Evolutionary conservation across 2,329 filamentous ascomycete species (phyloP), one percentile per base, ranked within the genome.

Genomic region (Leptodontidium sp.): DNA sequence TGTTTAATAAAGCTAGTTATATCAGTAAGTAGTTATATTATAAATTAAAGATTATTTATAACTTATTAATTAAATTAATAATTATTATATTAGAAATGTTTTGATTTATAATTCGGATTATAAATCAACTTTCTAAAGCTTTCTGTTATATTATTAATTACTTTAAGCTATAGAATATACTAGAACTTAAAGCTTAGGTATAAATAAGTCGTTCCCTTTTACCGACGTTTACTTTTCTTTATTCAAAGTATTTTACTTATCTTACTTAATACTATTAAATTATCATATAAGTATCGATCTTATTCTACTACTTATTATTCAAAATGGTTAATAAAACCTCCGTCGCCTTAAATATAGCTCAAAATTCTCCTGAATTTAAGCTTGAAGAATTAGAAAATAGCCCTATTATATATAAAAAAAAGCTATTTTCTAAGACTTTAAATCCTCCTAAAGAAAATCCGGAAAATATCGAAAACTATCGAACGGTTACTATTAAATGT

Each of bases 401-500:
- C 47, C 21, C 47, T 50, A 21, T 50, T 50, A 50, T 50, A n/a
- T 50, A 21, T 2, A 21, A 50, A 50, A 50, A 50, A 24, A 50
- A 50, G 47, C 47, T 50, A 50, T 50, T 50, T 50, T 21, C 47
- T 50, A 24, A 21, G 47, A 50, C 5, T 47, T 47, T 47, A 35
- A 35, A 35, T 35, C 32, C 32, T 35, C 32, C 32, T 35, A 35
- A 35, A 35, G 32, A 35, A 35, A 6, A 47, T 47, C 43, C 43
- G 12, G 43, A 47, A 47, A 47, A 47, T 47, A 47, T 47, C 43
- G 43, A 47, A n/a, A 47, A 47, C 17, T 50, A 50, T 50, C 47
- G 47, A 50, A 50, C 21, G 21, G 47, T 50, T 50, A 50, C 47
- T 50, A 50, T 50, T 50, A 50, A 50, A 50, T 50, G 47, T 24